phyloP scores from a whole-genome alignment of 108 stramenopile species.

The Discostella pseudostelligera region DNA sequence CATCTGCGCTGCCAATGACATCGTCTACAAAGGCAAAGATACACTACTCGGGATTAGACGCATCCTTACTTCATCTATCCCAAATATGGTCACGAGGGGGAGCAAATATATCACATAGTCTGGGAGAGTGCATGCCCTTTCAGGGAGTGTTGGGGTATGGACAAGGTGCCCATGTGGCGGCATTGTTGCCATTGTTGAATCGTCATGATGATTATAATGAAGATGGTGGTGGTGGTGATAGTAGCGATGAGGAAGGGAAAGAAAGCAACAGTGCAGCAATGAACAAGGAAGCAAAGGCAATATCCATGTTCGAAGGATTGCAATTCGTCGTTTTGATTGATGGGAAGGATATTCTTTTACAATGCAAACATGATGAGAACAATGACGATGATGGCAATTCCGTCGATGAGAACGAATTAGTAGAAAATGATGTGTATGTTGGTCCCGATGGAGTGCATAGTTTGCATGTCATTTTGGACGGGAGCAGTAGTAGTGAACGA shows the following conservation, averaged over 20 bases:
- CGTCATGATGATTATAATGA: constrained; percentile 11
- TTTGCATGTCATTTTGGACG: constrained; percentile 39
- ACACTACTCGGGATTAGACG: constrained; percentile 63
- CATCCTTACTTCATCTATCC: constrained; percentile 66
- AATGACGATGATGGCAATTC: constrained; percentile 1
- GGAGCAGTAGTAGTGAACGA: constrained; percentile 1
- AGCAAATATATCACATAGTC: constrained; percentile 2
- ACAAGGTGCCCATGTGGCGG: constrained; percentile 71
- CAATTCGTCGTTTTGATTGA: constrained; percentile 46
- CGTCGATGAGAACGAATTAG: background rate
- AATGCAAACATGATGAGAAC: background rate
- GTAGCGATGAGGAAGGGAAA: background rate
- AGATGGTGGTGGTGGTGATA: constrained; percentile 10
- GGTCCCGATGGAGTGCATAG: constrained; percentile 38
- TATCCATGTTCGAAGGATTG: constrained; percentile 41
- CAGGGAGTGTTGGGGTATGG: constrained; percentile 76
- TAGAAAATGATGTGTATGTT: constrained; percentile 24
- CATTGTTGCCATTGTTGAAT: constrained; percentile 62
- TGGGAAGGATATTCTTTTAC: constrained; percentile 32
- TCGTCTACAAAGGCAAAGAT: constrained; percentile 19
- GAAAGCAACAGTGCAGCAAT: no score
- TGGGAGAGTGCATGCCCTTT: constrained; percentile 54
- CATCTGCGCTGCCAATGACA: constrained; percentile 2
- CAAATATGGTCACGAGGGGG: constrained; percentile 72
- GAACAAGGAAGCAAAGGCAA: background rate